Percentiles rank a stretch among this genome's conserved stretches.
phyloP scores from a whole-genome alignment of 805 yeast species.

The Nakazawaea populi region DNA sequence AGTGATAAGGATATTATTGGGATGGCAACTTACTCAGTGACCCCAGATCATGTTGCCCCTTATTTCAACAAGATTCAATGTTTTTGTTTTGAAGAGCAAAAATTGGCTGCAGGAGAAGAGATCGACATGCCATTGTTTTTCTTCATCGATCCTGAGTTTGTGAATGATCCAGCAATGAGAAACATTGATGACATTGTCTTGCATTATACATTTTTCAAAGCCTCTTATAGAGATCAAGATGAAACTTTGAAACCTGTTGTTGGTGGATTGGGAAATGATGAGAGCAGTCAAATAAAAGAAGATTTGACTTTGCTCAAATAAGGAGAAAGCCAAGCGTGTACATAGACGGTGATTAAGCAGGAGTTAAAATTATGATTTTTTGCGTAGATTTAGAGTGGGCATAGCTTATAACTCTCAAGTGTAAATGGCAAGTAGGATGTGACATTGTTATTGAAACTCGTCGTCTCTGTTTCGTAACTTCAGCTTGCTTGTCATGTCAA shows the following conservation, averaged over 20 bases:
- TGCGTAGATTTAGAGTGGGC: too few species aligned
- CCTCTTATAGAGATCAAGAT: slow-evolving; percentile 25
- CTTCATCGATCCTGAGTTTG: slow-evolving; percentile 94
- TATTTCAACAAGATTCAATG: slow-evolving; percentile 97
- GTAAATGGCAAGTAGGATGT: too few species aligned
- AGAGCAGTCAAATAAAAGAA: background rate
- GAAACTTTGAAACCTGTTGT: slow-evolving; percentile 6
- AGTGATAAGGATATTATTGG: slow-evolving; percentile 91
- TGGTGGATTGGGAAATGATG: slow-evolving; percentile 10
- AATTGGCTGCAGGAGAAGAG: slow-evolving; percentile 90
- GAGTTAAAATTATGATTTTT: too few species aligned
- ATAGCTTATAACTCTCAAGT: too few species aligned
- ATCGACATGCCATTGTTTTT: slow-evolving; percentile 98
- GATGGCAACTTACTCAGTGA: slow-evolving; percentile 96
- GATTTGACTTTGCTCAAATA: slow-evolving; percentile 8
- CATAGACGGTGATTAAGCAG: background rate
- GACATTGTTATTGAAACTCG: too few species aligned
- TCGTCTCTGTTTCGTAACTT: too few species aligned
- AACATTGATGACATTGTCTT: slow-evolving; percentile 84
- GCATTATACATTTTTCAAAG: slow-evolving; percentile 88
- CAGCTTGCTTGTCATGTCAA: too few species aligned
- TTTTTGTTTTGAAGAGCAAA: slow-evolving; percentile 96
- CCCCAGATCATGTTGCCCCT: slow-evolving; percentile 95
- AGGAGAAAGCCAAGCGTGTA: background rate
- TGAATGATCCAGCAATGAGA: slow-evolving; percentile 87